Conservation (phyloP, 1,139 yeast genomes). For the Suhomyces yuchorum region DNA sequence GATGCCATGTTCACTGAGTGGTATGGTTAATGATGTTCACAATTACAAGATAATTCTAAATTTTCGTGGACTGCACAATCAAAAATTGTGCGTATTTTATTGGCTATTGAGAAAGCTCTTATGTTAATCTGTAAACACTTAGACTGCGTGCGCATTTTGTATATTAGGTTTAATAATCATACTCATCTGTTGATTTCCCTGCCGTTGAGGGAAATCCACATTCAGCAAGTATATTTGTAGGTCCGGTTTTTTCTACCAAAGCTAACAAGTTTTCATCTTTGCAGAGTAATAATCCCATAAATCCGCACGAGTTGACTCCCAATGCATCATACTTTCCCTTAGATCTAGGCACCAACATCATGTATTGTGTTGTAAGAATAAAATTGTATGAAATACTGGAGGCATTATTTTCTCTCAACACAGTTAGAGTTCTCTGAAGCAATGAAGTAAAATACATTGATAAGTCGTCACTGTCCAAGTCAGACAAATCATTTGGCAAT, state of each 20-base stretch:
- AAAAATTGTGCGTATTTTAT: conserved; percentile 17
- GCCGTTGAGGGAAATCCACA: conserved; percentile 68
- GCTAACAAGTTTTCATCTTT: conserved; percentile 58
- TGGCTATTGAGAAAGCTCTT: conserved; percentile 14
- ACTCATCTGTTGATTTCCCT: conserved; percentile 36
- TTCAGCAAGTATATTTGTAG: conserved; percentile 50
- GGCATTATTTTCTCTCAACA: conserved; percentile 54
- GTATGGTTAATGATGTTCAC: neutral
- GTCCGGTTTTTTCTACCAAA: conserved; percentile 44
- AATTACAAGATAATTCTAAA: conserved; percentile 1
- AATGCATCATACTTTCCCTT: conserved; percentile 40
- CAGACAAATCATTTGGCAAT: conserved; percentile 46
- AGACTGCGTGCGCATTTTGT: neutral
- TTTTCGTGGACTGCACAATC: conserved; percentile 12
- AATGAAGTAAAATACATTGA: conserved; percentile 69
- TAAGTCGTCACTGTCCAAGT: conserved; percentile 50
- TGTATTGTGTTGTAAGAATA: conserved; percentile 77
- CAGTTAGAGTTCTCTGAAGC: conserved; percentile 69
- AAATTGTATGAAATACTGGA: conserved; percentile 69
- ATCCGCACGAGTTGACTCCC: conserved; percentile 80
- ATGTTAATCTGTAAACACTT: neutral
- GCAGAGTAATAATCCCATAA: conserved; percentile 75
- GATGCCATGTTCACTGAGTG: conserved; percentile 54
- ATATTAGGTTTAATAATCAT: conserved; percentile 32
- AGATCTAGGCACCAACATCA: conserved; percentile 83